A percentile compares a stretch with the other conserved stretches of the same genome.
These are phyloP conservation scores for Hypoxylon rickii DNA, from an alignment of 495 filamentous ascomycete genomes.

Conservation along the genomic window DNA sequence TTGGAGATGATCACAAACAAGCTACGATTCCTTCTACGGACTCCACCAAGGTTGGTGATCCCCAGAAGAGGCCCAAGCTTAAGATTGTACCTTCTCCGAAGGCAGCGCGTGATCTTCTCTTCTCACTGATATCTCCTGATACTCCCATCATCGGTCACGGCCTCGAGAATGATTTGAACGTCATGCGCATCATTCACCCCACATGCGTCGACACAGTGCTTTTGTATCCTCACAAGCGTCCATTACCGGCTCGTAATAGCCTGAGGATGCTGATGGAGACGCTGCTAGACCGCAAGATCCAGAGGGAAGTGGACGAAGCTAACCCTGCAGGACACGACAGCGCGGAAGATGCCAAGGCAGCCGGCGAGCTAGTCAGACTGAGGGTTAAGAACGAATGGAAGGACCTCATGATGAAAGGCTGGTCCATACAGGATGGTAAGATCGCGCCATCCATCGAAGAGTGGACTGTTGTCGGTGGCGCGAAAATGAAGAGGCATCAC, in stretches of 20 bases:
- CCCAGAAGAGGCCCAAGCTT: conserved; percentile 43
- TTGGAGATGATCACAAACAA: conserved; percentile 23
- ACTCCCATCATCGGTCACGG: conserved; percentile 92
- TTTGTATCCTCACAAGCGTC: conserved; percentile 75
- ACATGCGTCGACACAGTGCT: conserved; percentile 85
- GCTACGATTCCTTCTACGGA: conserved; percentile 1
- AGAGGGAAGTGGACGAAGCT: conserved; percentile 63
- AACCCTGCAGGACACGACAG: conserved; percentile 75
- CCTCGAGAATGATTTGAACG: conserved; percentile 92
- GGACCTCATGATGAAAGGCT: conserved; percentile 64
- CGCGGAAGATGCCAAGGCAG: conserved; percentile 83
- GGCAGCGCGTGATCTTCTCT: conserved; percentile 73
- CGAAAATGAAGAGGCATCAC: conserved; percentile 14
- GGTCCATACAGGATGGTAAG: conserved; percentile 57
- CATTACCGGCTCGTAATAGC: conserved; percentile 75
- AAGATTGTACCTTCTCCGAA: conserved; percentile 71
- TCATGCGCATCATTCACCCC: conserved; percentile 79
- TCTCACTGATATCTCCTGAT: conserved; percentile 66
- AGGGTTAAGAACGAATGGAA: conserved; percentile 70
- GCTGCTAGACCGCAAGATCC: conserved; percentile 74
- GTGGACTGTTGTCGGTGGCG: conserved; percentile 14
- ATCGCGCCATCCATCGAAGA: conserved; percentile 51
- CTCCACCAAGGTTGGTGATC: neutral
- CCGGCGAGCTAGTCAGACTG: conserved; percentile 79
- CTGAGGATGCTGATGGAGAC: conserved; percentile 70